Evolutionary conservation across 2,329 filamentous ascomycete species (phyloP), one percentile per base, ranked within the genome.

Genomic region (Scopulariopsis brevicaulis): DNA sequence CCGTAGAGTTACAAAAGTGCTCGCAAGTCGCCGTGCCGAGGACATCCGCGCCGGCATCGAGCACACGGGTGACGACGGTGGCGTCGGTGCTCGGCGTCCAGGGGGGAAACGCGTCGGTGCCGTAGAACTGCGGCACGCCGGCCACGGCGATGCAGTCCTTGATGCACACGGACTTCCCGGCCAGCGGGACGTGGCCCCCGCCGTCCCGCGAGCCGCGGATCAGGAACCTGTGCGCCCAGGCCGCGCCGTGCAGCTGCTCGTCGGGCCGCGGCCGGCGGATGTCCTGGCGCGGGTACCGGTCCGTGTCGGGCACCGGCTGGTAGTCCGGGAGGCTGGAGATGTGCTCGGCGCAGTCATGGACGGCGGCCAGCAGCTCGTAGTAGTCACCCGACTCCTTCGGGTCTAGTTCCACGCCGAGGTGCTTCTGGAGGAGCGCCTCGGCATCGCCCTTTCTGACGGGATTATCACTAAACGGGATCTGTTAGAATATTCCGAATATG

Each of bases 141-240:
- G 77, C 77, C 1, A 82, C 77, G 3, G 76, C 74, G 43, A 82
- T 76, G 34, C 77, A 79, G 61, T 83, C 80, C 63, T 82, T 82
- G 15, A 82, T 60, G 59, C 76, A 78, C 3, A 81, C 63, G 0
- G 71, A 75, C 55, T 76, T 81, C 0, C 73, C 75, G 56, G 61
- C 67, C n/a, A 78, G 59, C 4, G 50, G 55, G 7, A 40, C 59
- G 20, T 60, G 63, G 4, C 63, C 60, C 5, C 58, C 59, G 40
- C 65, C 67, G 28, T 66, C 74, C 52, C 25, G 56, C 18, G 28
- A 40, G 10, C 62, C 62, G 8, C 66, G 66, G 51, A 81, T 78
- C 4, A 72, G 66, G 53, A 78, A 78, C 46, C 70, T 74, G 62
- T 79, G 76, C 1, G 77, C 77, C 77, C 78, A 80, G 0, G 77